Base-by-base conservation (phyloP, 495 filamentous ascomycete species). In the Apiosordaria backusii region DNA sequence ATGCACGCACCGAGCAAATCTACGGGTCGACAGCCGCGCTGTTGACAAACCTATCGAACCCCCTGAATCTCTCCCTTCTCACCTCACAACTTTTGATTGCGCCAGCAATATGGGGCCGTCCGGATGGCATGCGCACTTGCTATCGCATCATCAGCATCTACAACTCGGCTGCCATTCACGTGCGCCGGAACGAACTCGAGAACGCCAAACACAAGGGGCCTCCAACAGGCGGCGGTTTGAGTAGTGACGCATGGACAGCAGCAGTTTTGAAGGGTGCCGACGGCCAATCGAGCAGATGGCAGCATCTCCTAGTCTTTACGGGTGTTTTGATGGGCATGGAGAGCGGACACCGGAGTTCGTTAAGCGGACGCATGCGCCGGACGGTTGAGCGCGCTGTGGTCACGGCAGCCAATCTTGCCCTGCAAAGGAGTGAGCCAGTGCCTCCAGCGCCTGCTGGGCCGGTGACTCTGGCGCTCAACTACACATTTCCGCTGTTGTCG, bases 71-170 rank as follows among this genome's bases (percentile, higher is more conserved):
- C 69, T 91, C 90, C 9, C 85, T 99, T 4, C 87, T 99, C 59
- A 91, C 93, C 1, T 92, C 92, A n/a, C 93, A 97, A 65, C 83
- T 97, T 45, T 86, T 99, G 23, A 86, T 86, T 10, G 89, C 93
- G 0, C 93, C 91, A 2, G 91, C 94, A 2, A 86, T 99, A 77
- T 99, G 95, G 95, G 66, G 50, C 50, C 74, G 71, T 55, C 64
- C 71, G 80, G 87, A 93, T 67, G 89, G 88, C 55, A 81, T 99
- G 35, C 84, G 85, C 50, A 87, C 88, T 2, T 86, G 88, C 74
- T 85, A 91, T 68, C 88, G 88, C 68, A 85, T 95, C 68, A 84
- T 97, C 67, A 90, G 92, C 74, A 86, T 96, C 68, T 98, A 92
- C 82, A 95, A 96, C 74, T 89, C 89, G 15, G 92, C 95, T 61